Evolutionary conservation across 345 rosid species (phyloP).

Genomic region (Ricinus communis): DNA sequence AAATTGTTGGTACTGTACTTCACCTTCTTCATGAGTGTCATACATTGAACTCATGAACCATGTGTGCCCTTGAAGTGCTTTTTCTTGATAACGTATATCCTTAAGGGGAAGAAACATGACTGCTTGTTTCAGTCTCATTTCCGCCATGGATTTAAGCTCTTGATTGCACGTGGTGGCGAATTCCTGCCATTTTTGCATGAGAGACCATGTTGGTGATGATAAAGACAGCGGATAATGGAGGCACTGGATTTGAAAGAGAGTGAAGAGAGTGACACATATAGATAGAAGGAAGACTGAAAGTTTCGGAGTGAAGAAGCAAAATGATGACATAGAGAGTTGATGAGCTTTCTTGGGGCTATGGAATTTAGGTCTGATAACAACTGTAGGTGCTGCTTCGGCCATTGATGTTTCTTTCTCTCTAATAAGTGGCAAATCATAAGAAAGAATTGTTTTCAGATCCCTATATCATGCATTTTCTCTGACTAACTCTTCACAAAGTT

Average conservation of each 20-base stretch:
- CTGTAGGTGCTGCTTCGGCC: constrained; percentile 16
- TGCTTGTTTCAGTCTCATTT: constrained; percentile 44
- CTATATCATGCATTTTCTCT: not conserved
- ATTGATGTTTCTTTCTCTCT: constrained; percentile 2
- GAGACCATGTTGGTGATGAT: constrained; percentile 25
- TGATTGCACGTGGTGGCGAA: constrained; percentile 16
- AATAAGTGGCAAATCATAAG: not conserved
- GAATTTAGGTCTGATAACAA: too few species aligned
- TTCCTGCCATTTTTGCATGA: constrained; percentile 23
- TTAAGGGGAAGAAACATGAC: constrained; percentile 68
- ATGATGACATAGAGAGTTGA: constrained; percentile 4
- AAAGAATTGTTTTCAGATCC: constrained; percentile 5
- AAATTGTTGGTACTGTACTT: constrained; percentile 64
- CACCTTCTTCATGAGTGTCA: constrained; percentile 58
- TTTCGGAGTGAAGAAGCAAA: constrained; percentile 27
- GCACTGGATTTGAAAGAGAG: constrained; percentile 39
- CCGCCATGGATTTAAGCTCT: constrained; percentile 21
- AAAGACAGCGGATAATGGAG: constrained; percentile 27
- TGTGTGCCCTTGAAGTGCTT: constrained; percentile 54
- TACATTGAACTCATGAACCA: constrained; percentile 81
- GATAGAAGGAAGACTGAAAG: constrained; percentile 27
- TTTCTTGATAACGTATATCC: constrained; percentile 49
- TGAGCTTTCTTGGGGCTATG: not conserved
- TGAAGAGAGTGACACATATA: constrained; percentile 25
- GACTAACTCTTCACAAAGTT: too few species aligned